Evolutionary conservation across 1,139 yeast genomes (phyloP), one percentile per base, ranked within the genome.

Genomic region (Candida sp.): DNA sequence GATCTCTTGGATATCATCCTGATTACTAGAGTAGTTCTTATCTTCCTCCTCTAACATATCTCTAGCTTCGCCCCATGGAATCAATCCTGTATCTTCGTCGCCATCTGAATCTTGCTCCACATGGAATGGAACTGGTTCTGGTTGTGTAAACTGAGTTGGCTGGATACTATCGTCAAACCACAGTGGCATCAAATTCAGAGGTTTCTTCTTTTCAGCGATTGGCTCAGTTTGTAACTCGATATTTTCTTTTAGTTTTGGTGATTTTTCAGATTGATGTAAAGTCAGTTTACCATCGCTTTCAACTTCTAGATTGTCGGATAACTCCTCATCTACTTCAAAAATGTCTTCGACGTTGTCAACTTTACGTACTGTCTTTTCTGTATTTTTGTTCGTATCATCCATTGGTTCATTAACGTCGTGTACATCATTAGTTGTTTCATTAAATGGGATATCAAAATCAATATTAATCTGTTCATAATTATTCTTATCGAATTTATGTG

Each of bases 31-130:
- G 12, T 21, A 33, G 29, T 43, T 38, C 2, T 38, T 39, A 11
- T 38, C 45, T 9, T 41, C 42, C 19, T 45, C 42, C 27, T 44
- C 47, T 33, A 49, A 37, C 42, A 44, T 38, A 22, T 55, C 58
- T 41, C 64, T 66, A 2, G 77, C 77, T 42, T 75, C 81, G 32
- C 59, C 60, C 75, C 79, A 77, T 0, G 79, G 64, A 11, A 77
- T 66, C 45, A 79, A 57, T 0, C 83, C 83, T 0, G 73, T 75
- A n/a, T 32, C 34, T 34, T 66, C 68, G 45, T 75, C 77, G 41
- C 77, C 81, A 35, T 67, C 76, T 3, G 67, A 58, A 15, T 51
- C 41, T n/a, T 50, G 47, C 3, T 42, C 15, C 4, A 22, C 12
- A 8, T 12, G n/a, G 15, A 19, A 30, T 12, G 33, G 11, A 7